These are phyloP conservation scores for Leucocoprinus leucothites DNA, from an alignment of 768 basidiomycete species.

Conservation along the genomic window DNA sequence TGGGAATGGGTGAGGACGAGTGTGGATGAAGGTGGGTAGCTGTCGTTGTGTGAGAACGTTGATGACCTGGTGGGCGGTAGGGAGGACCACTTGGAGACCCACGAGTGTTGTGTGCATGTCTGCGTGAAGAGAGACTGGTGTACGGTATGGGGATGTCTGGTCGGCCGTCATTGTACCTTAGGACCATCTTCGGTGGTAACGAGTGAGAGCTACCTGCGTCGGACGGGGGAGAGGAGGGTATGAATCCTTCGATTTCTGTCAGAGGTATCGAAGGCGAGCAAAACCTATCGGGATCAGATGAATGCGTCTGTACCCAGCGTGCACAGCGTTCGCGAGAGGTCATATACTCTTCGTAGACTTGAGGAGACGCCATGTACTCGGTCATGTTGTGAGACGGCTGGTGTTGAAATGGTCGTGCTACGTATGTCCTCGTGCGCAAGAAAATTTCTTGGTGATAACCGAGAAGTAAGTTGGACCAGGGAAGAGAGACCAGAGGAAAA, in stretches of 20 bases:
- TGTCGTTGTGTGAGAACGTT: constrained; percentile 22
- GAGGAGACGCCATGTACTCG: constrained; percentile 59
- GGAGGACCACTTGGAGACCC: constrained; percentile 18
- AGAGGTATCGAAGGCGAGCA: constrained; percentile 62
- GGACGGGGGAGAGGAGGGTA: constrained; percentile 40
- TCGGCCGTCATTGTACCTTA: constrained; percentile 64
- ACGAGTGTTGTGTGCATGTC: constrained; percentile 18
- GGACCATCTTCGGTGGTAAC: constrained; percentile 68
- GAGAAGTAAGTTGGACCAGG: constrained; percentile 17
- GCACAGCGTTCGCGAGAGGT: constrained; percentile 59
- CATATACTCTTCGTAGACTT: constrained; percentile 56
- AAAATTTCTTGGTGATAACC: constrained; percentile 7
- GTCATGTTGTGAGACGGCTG: constrained; percentile 44
- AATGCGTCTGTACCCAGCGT: constrained; percentile 52
- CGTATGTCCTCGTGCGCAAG: neutral
- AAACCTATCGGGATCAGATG: constrained; percentile 36
- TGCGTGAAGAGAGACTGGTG: constrained; percentile 20
- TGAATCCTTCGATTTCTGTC: constrained; percentile 41
- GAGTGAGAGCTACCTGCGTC: constrained; percentile 49
- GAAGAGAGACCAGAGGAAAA: constrained; percentile 20
- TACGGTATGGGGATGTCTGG: constrained; percentile 63
- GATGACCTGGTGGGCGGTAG: no score
- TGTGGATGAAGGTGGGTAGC: constrained; percentile 15
- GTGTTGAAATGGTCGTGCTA: neutral
- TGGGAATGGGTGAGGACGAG: constrained; percentile 3